phyloP scores from a whole-genome alignment of 208 protist species.

The Naegleria lovaniensis region DNA sequence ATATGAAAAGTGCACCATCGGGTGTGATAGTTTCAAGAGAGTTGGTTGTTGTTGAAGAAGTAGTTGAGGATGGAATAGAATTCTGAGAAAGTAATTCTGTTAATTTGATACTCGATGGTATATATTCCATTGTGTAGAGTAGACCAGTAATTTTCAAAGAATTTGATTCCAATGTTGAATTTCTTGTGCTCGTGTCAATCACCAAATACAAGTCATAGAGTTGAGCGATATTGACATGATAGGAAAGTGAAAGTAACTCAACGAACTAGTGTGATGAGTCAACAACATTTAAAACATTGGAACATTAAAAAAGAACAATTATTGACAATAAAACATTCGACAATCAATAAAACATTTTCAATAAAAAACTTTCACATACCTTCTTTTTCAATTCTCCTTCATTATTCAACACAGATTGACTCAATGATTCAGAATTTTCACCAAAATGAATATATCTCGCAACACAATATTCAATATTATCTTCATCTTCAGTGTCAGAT shows the following conservation, averaged over 20 bases:
- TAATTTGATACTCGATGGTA: neutral
- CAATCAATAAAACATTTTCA: too few relatives aligned
- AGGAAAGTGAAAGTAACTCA: neutral
- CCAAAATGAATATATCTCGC: neutral
- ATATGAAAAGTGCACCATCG: neutral
- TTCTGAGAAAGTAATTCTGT: neutral
- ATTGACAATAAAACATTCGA: too few relatives aligned
- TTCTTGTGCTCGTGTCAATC: neutral
- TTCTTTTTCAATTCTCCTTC: neutral
- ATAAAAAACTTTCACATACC: neutral
- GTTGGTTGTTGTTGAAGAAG: too few relatives aligned
- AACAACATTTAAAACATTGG: too few relatives aligned
- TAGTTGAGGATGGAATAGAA: too few relatives aligned
- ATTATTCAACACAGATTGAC: neutral
- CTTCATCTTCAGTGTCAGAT: neutral
- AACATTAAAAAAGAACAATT: too few relatives aligned
- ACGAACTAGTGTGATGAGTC: neutral
- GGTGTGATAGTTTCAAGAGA: neutral
- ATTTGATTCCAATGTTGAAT: neutral
- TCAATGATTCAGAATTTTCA: neutral
- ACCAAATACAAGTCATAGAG: neutral
- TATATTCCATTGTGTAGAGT: neutral
- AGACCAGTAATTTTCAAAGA: neutral
- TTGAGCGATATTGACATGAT: constrained; percentile 3
- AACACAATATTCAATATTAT: neutral